Conservation (phyloP, 148 eudicot genomes). For the Cornus suecica region DNA sequence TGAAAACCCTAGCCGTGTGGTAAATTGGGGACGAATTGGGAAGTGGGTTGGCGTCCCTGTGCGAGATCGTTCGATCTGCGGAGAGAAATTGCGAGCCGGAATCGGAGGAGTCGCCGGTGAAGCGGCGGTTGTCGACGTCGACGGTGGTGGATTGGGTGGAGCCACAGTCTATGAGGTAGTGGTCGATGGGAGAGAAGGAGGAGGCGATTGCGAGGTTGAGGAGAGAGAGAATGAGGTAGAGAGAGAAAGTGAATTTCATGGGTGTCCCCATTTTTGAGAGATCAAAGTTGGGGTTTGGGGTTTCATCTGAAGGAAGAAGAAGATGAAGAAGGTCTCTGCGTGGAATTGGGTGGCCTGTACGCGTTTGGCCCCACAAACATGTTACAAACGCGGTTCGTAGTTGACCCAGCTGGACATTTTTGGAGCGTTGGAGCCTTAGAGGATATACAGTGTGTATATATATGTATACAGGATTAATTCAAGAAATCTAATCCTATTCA, state of each 20-base stretch:
- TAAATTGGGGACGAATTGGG: constrained; percentile 40
- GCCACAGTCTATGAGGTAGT: constrained; percentile 73
- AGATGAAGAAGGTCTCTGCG: background rate
- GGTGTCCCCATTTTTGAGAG: background rate
- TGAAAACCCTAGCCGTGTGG: constrained; percentile 57
- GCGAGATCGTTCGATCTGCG: constrained; percentile 26
- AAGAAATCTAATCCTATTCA: no score
- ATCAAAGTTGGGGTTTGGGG: background rate
- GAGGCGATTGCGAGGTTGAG: constrained; percentile 22
- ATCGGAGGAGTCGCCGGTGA: constrained; percentile 44
- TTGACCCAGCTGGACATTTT: no score
- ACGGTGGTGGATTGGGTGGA: constrained; percentile 27
- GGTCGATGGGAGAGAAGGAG: constrained; percentile 58
- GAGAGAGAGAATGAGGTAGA: constrained; percentile 28
- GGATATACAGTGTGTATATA: no score
- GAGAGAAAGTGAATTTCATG: background rate
- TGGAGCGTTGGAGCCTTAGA: no score
- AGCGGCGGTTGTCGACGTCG: constrained; percentile 51
- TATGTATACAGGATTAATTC: no score
- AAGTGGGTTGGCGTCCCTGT: constrained; percentile 25
- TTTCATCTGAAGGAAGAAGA: background rate
- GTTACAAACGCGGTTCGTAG: no score
- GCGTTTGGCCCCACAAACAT: background rate
- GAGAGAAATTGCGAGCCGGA: constrained; percentile 31
- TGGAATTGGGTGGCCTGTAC: background rate